These are phyloP conservation scores for Zymoseptoria brevis DNA, from an alignment of 2,329 filamentous ascomycete species.

Conservation along the genomic window DNA sequence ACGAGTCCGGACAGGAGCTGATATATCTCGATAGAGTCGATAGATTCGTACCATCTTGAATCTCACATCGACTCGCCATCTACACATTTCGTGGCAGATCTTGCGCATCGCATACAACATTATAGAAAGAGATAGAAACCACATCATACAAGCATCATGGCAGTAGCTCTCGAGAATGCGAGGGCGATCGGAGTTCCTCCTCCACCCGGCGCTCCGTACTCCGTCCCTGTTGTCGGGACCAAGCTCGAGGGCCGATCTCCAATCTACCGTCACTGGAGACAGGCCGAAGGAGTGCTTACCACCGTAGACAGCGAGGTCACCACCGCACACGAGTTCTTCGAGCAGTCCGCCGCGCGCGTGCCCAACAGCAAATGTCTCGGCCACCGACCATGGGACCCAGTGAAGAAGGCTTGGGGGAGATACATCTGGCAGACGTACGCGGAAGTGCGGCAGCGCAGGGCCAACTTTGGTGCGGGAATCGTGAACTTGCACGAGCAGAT, in stretches of 20 bases:
- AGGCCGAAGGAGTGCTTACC: conserved; percentile 62
- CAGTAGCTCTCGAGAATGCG: conserved; percentile 21
- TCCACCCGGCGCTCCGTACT: conserved; percentile 68
- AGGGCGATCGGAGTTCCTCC: conserved; percentile 53
- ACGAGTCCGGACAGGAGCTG: neutral
- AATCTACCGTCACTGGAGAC: conserved; percentile 77
- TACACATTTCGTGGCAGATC: neutral
- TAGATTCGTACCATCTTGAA: neutral
- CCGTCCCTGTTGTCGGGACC: conserved; percentile 66
- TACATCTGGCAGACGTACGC: conserved; percentile 80
- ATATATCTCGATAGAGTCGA: neutral
- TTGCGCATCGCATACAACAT: neutral
- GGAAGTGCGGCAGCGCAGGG: conserved; percentile 68
- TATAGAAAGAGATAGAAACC: neutral
- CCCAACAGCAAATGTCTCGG: conserved; percentile 70
- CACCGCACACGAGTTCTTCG: conserved; percentile 30
- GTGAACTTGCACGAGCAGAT: conserved; percentile 70
- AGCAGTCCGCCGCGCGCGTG: conserved; percentile 44
- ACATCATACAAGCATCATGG: neutral
- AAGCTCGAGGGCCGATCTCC: conserved; percentile 63
- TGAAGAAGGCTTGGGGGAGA: conserved; percentile 63
- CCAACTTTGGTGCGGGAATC: conserved; percentile 77
- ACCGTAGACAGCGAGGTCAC: conserved; percentile 57
- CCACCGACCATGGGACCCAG: conserved; percentile 67
- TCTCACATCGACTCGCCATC: neutral